Conservation (phyloP, 140 eudicot genomes). For the Bidens hawaiensis region DNA sequence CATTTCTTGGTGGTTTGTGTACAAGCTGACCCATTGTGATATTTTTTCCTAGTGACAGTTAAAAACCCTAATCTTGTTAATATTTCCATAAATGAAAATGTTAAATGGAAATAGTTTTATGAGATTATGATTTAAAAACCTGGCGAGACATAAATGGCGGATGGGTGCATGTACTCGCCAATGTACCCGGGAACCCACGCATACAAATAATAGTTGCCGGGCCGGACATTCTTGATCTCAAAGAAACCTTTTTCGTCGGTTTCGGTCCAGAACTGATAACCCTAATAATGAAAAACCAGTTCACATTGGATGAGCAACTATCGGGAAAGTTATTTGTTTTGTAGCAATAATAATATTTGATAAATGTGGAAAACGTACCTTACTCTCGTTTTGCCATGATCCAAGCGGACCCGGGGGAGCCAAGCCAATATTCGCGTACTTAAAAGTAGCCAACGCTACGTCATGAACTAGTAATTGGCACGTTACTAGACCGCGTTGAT, state of each 20-base stretch:
- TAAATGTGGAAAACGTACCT: slow-evolving; percentile 29
- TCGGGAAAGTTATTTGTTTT: no score
- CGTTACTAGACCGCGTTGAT: slow-evolving; percentile 51
- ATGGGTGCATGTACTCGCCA: slow-evolving; percentile 54
- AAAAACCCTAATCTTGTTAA: background rate
- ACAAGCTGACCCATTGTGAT: slow-evolving; percentile 37
- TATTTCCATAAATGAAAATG: background rate
- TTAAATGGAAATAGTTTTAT: background rate
- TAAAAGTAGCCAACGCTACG: slow-evolving; percentile 22
- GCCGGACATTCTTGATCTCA: slow-evolving; percentile 38
- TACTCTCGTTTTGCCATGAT: slow-evolving; percentile 65
- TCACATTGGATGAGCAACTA: background rate
- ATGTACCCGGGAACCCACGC: slow-evolving; percentile 76
- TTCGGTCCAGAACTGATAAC: slow-evolving; percentile 78
- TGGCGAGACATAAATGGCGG: slow-evolving; percentile 32
- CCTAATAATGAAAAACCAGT: slow-evolving; percentile 27
- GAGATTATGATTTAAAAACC: slow-evolving; percentile 35
- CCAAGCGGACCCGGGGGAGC: slow-evolving; percentile 53
- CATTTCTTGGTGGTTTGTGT: slow-evolving; percentile 72
- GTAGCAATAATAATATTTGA: no score
- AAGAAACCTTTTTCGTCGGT: slow-evolving; percentile 54
- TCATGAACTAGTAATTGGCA: slow-evolving; percentile 62
- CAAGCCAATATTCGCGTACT: slow-evolving; percentile 50
- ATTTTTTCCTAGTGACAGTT: slow-evolving; percentile 32
- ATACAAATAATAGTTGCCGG: slow-evolving; percentile 49